Percentiles rank a stretch among this genome's conserved stretches.
phyloP scores from a whole-genome alignment of 176 grass and related monocot species.

The Rhipidocladum racemiflorum region DNA sequence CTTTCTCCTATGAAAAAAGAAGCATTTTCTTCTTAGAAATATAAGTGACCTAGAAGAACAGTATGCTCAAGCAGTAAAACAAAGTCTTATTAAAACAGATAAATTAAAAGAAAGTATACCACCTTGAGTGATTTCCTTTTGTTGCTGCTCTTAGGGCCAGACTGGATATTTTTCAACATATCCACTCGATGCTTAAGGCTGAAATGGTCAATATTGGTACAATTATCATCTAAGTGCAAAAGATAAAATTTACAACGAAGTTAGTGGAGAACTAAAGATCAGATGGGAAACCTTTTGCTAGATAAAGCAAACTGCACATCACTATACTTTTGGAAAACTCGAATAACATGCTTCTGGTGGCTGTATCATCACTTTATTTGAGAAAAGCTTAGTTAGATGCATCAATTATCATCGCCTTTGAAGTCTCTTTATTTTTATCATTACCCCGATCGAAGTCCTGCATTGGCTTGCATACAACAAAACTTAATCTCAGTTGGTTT shows the following conservation, averaged over 20 bases:
- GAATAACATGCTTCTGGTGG: conserved; percentile 63
- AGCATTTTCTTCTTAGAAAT: too few species aligned
- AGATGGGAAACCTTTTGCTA: conserved; percentile 65
- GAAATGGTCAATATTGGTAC: too few species aligned
- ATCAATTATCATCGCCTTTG: conserved; percentile 66
- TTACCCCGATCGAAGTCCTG: conserved; percentile 62
- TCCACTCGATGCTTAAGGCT: too few species aligned
- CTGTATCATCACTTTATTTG: conserved; percentile 80
- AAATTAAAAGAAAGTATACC: too few species aligned
- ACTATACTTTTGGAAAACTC: background rate
- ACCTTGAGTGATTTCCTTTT: too few species aligned
- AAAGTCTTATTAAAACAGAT: too few species aligned
- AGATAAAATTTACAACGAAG: conserved; percentile 10
- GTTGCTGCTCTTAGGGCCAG: too few species aligned
- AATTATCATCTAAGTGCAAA: too few species aligned
- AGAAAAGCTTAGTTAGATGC: conserved; percentile 88
- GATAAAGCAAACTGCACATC: conserved; percentile 51
- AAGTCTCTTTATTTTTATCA: conserved; percentile 72
- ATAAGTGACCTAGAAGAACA: too few species aligned
- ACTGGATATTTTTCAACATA: too few species aligned
- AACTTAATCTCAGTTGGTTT: background rate
- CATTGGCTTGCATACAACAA: conserved; percentile 4
- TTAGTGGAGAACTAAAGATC: conserved; percentile 16
- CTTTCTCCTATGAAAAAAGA: too few species aligned
- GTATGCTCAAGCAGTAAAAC: too few species aligned